These are phyloP conservation scores for Starmerella potacharoeniae DNA, from an alignment of 805 yeast species.

Conservation along the genomic window DNA sequence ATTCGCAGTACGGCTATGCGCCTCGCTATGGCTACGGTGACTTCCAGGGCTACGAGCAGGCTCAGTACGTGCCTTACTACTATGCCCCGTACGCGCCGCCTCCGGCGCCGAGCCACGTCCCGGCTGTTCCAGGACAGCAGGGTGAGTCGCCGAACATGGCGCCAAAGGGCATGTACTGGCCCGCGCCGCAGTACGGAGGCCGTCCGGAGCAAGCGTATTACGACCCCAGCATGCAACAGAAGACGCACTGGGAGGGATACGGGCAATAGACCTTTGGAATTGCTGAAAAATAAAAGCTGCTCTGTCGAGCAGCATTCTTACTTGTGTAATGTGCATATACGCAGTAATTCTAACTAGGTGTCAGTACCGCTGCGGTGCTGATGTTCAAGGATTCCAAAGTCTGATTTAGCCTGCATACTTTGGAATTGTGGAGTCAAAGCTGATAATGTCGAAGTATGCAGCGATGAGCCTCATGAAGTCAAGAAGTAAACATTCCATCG, in stretches of 20 bases:
- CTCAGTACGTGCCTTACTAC: conserved; percentile 9
- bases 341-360: conserved; percentile 2
- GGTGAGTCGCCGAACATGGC: conserved; percentile 9
- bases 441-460: no score
- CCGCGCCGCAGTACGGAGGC: neutral
- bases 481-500: no score
- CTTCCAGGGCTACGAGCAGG: conserved; percentile 9
- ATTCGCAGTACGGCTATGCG: conserved; percentile 2
- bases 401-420: no score
- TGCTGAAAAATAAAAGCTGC: neutral
- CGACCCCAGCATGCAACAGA: conserved; percentile 8
- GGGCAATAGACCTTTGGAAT: neutral
- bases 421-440: no score
- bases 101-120: conserved; percentile 3
- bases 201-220: conserved; percentile 11
- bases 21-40: conserved; percentile 8
- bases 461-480: no score
- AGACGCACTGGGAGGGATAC: conserved; percentile 9
- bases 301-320: neutral
- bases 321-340: neutral
- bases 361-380: neutral
- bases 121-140: conserved; percentile 4
- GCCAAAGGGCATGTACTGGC: conserved; percentile 8
- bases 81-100: conserved; percentile 10
- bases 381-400: neutral